Evolutionary conservation across 2,329 filamentous ascomycete species (phyloP), one percentile per base, ranked within the genome.

Genomic region (Fusarium oligoseptatum): DNA sequence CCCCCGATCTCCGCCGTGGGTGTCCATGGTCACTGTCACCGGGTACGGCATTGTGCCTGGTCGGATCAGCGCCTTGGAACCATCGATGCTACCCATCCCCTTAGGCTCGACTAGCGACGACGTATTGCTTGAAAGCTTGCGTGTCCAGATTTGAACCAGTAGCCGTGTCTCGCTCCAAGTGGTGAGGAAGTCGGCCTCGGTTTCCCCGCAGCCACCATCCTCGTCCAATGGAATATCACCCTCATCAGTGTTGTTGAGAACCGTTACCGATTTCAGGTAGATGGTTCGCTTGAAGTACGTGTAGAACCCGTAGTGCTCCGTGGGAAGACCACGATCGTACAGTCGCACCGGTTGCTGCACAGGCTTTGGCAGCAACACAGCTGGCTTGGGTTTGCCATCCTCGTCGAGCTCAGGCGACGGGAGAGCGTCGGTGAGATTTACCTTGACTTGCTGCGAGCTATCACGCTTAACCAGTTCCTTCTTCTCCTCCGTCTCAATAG

Each of bases 221-320:
- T 84, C 77, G 74, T 92, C 90, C 29, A 86, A 83, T 1, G 86
- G 83, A 3, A 86, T 81, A 58, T 84, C 80, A 9, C 80, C 80
- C n/a, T 84, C 80, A 15, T 80, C 79, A 17, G 85, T 85, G n/a
- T 79, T 79, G 72, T 88, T 87, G 67, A 90, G 80, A 1, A 84
- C 81, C 1, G 83, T 83, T 12, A 87, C 84, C 17, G 90, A 91
- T 76, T 92, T 91, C 71, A 97, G 87, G 85, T 96, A 97, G 73
- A 97, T 94, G 10, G 92, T 93, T 74, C 95, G 94, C 83, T 95
- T 92, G 82, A 94, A 98, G 86, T 98, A 97, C 1, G 90, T 94
- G 84, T 98, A 98, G 84, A 98, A 98, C 3, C 94, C 95, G 82
- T 97, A 98, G 83, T 98, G 95, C 82, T 98, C 96, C 0, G 92